Evolutionary conservation across 2,329 filamentous ascomycete species (phyloP), one percentile per base, ranked within the genome.

Genomic region (Trichoderma asperellum): DNA sequence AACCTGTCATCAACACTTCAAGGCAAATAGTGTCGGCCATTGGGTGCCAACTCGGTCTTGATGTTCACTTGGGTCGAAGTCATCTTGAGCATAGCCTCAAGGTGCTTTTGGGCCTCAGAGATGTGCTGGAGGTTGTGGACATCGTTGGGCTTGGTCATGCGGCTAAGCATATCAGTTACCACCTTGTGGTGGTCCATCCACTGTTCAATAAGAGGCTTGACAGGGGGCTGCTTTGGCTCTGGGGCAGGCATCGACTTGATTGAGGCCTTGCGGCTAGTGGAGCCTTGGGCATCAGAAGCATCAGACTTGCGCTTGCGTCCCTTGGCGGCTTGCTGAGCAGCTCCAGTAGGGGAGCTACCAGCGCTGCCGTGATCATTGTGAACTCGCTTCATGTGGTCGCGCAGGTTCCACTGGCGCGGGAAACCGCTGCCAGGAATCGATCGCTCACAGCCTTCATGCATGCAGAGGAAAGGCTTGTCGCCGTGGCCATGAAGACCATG

Each of bases 351-450:
- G 40, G 85, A 84, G 29, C 78, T 81, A 55, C 75, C 74, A 53
- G 80, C 75, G 72, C 80, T 81, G 55, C 83, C 82, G 71, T 84
- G 83, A 76, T 88, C 87, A 73, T 89, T 89, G 83, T 98, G 95
- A 8, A 97, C 94, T 72, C 95, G 91, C 83, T 93, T 93, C 94
- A 97, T 97, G 85, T 98, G 95, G 82, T 98, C 95, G 80, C 92
- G 90, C 66, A 97, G 87, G 82, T 98, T 98, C 93, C 96, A 98
- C 76, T 94, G 91, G 75, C 95, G 91, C 47, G 94, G 95, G 77
- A 98, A 98, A 75, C 95, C 95, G 79, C 95, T 93, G 75, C 93
- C 94, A 29, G 88, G 84, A 40, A 91, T 84, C 69, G 93, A 89
- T 73, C 95, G 91, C 77, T 97, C 94, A 77, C 95, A 98, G 71